Percentiles rank a stretch among this genome's conserved stretches.
Conservation (phyloP, 345 rosid species). For the Acer campestre region DNA sequence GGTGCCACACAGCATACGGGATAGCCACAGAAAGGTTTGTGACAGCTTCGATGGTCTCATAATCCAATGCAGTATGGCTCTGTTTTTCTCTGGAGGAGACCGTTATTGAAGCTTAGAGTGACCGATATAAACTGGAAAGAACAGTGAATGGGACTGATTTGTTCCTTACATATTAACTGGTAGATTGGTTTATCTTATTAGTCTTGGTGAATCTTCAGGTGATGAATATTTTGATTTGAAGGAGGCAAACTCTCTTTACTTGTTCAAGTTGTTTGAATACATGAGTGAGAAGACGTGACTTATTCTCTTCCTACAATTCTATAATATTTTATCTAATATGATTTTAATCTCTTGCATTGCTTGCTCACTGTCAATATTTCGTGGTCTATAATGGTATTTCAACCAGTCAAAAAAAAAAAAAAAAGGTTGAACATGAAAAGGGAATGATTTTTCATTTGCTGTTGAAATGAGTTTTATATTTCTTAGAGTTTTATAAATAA, state of each 20-base stretch:
- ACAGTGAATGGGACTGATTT: constrained; percentile 22
- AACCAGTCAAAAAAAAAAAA: too few relatives aligned
- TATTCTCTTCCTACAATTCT: constrained; percentile 7
- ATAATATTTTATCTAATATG: too few relatives aligned
- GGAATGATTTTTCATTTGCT: too few relatives aligned
- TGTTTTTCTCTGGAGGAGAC: constrained; percentile 83
- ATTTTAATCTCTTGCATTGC: too few relatives aligned
- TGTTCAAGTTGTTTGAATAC: constrained; percentile 34
- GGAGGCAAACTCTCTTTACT: constrained; percentile 66
- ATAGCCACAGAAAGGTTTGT: constrained; percentile 75
- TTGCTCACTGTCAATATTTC: too few relatives aligned
- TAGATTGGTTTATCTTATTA: constrained; percentile 22
- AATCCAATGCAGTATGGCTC: constrained; percentile 79
- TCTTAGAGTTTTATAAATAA: too few relatives aligned
- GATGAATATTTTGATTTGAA: constrained; percentile 34
- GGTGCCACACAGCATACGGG: constrained; percentile 78
- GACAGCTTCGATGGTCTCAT: constrained; percentile 83
- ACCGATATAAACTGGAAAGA: constrained; percentile 88
- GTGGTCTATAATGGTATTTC: too few relatives aligned
- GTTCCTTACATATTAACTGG: too few relatives aligned
- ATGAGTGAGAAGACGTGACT: constrained; percentile 30
- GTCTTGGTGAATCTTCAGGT: constrained; percentile 28
- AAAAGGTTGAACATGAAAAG: too few relatives aligned
- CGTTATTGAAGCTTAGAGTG: constrained; percentile 78
- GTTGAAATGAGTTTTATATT: too few relatives aligned